phyloP scores from a whole-genome alignment of 352 stramenopile species.

The Blastocystis sp. region DNA sequence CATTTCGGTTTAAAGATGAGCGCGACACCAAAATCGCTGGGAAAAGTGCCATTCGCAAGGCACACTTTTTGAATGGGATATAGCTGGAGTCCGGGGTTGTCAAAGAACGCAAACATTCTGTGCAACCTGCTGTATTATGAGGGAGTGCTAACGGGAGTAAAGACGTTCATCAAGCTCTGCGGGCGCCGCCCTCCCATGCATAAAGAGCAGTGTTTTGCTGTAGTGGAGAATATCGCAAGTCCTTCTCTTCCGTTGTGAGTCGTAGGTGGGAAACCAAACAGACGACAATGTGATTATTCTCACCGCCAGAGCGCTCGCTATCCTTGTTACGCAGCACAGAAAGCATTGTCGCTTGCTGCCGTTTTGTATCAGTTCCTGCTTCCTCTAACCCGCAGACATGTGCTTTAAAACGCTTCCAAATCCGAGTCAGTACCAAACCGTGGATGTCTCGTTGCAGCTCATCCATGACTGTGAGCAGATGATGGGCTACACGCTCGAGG shows the following conservation, averaged over 20 bases:
- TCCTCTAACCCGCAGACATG: too few relatives aligned
- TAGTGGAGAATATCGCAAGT: background rate
- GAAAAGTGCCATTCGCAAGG: too few relatives aligned
- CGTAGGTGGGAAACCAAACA: background rate
- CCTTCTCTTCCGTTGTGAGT: background rate
- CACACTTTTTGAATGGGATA: too few relatives aligned
- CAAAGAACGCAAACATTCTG: background rate
- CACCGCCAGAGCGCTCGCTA: background rate
- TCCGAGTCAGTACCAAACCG: background rate
- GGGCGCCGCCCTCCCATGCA: background rate
- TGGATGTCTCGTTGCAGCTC: background rate
- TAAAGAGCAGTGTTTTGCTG: background rate
- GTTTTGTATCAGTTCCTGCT: background rate
- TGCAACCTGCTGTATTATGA: conserved; percentile 16
- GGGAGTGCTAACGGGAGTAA: background rate
- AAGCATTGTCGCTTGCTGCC: background rate
- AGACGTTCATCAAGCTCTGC: background rate
- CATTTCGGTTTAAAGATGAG: too few relatives aligned
- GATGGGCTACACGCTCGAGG: background rate
- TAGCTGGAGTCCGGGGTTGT: background rate
- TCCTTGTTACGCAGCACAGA: background rate
- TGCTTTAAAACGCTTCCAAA: too few relatives aligned
- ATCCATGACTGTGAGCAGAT: background rate
- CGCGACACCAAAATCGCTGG: too few relatives aligned
- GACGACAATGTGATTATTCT: background rate